Evolutionary conservation across 1,284 basidiomycete species (phyloP), one percentile per base, ranked within the genome.

Genomic region (Ceratobasidium sp.): DNA sequence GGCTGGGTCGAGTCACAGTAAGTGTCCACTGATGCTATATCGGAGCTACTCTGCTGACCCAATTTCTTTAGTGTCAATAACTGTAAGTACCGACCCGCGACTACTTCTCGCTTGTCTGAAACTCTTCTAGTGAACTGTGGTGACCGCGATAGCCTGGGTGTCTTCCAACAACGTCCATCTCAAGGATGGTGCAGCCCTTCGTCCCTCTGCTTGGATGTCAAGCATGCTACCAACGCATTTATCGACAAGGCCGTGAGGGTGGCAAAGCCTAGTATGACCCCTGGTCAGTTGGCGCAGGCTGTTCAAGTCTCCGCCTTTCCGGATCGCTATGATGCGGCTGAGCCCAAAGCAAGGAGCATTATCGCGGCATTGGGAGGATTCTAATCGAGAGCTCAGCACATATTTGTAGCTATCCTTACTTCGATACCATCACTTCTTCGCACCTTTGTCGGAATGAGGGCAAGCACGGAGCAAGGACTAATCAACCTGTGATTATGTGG

Each of bases 161-260:
- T 65, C 42, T 68, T 68, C 52, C 65, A 68, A n/a, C 65, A 68
- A 25, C 65, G 65, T n/a, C 65, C 65, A 4, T 68, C 65, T 1
- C 42, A 47, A 29, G 65, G 65, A 8, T 68, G 65, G 65, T 47
- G 65, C 45, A 68, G 12, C 27, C 42, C 55, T 10, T 34, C 65
- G 29, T 54, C 60, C 27, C 53, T 49, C 3, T 68, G 65, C 42
- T 49, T 68, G 35, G 65, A 68, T 31, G 45, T 68, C 8, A 68
- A 8, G 32, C 65, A 68, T 20, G 65, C 65, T 22, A 68, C 65
- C 31, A 68, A 68, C 49, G 65, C 52, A 17, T 68, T 68, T 42
- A 68, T 68, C 65, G 42, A 68, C 43, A 68, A 65, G n/a, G 62
- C 62, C 20, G 42, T 57, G 1, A 38, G 35, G n/a, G 64, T 67